Percentiles rank a stretch among this genome's conserved stretches.
Conservation (phyloP, 1,284 basidiomycete genomes). For the Fomitopsis betulina region DNA sequence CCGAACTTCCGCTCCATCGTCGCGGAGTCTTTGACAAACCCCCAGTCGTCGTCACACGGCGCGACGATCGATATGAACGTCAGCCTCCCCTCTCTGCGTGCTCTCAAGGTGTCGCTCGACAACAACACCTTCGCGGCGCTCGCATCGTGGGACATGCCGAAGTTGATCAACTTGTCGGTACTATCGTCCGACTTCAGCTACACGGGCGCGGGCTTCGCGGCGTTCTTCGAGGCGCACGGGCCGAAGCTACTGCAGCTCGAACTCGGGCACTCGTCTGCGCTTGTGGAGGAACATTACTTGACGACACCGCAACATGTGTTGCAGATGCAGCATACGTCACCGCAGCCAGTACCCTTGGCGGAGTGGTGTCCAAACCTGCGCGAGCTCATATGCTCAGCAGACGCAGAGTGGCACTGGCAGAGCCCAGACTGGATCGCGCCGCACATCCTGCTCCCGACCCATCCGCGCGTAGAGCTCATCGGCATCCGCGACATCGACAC, state of each 20-base stretch:
- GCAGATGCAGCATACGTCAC: conserved; percentile 19
- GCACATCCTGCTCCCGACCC: conserved; percentile 61
- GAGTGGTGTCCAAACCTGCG: conserved; percentile 61
- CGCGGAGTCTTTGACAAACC: conserved; percentile 18
- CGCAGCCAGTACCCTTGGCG: conserved; percentile 42
- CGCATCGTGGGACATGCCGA: conserved; percentile 55
- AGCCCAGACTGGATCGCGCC: conserved; percentile 77
- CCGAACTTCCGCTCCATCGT: conserved; percentile 23
- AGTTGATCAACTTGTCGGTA: conserved; percentile 56
- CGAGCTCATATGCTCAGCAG: conserved; percentile 67
- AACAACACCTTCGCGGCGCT: conserved; percentile 65
- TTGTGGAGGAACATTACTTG: conserved; percentile 60
- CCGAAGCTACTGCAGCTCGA: conserved; percentile 57
- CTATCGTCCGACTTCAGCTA: conserved; percentile 66
- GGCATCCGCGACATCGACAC: conserved; percentile 68
- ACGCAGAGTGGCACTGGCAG: conserved; percentile 77
- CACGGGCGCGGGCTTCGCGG: conserved; percentile 53
- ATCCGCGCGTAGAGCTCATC: conserved; percentile 58
- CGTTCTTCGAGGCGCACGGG: conserved; percentile 65
- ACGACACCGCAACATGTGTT: conserved; percentile 36
- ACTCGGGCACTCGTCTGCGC: conserved; percentile 62
- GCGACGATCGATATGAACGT: conserved; percentile 26
- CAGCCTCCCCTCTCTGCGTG: conserved; percentile 50
- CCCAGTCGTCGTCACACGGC: conserved; percentile 14
- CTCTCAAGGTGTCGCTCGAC: conserved; percentile 66